A percentile compares a stretch with the other conserved stretches of the same genome.
These are phyloP conservation scores for Cyberlindnera mississippiensis DNA, from an alignment of 805 yeast species.

Conservation along the genomic window DNA sequence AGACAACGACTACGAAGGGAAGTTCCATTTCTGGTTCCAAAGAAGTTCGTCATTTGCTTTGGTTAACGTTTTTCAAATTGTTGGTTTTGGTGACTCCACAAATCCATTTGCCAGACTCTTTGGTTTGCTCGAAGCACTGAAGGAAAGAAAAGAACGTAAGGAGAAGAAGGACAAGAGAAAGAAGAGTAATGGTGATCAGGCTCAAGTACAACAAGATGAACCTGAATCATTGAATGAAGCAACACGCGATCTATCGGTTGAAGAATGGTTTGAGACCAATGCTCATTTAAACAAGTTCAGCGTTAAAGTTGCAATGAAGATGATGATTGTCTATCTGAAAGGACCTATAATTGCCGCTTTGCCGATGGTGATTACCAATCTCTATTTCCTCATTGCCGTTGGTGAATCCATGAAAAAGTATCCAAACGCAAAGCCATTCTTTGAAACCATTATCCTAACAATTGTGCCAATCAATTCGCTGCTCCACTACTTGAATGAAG, in stretches of 20 bases:
- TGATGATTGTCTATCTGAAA: conserved; percentile 57
- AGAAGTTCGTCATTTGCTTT: conserved; percentile 74
- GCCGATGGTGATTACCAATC: conserved; percentile 74
- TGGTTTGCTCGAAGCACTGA: conserved; percentile 65
- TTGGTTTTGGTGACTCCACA: conserved; percentile 72
- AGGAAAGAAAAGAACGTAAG: conserved; percentile 67
- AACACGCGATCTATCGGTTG: conserved; percentile 11
- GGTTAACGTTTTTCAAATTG: conserved; percentile 67
- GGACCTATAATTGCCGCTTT: conserved; percentile 68
- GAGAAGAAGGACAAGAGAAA: conserved; percentile 51
- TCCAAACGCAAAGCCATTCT: conserved; percentile 44
- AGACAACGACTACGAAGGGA: conserved; percentile 27
- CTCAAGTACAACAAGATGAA: conserved; percentile 2
- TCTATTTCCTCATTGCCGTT: conserved; percentile 63
- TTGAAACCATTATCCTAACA: conserved; percentile 48
- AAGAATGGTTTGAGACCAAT: conserved; percentile 55
- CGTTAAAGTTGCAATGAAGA: conserved; percentile 63
- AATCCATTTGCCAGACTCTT: conserved; percentile 77
- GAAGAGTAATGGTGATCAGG: conserved; percentile 8
- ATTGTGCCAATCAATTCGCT: conserved; percentile 69
- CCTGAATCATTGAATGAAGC: conserved; percentile 2
- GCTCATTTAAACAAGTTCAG: conserved; percentile 49
- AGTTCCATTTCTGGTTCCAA: conserved; percentile 66
- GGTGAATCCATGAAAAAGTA: conserved; percentile 48
- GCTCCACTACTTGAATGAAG: conserved; percentile 57